phyloP scores from a whole-genome alignment of 129 eudicot species.

The Logfia minima region DNA sequence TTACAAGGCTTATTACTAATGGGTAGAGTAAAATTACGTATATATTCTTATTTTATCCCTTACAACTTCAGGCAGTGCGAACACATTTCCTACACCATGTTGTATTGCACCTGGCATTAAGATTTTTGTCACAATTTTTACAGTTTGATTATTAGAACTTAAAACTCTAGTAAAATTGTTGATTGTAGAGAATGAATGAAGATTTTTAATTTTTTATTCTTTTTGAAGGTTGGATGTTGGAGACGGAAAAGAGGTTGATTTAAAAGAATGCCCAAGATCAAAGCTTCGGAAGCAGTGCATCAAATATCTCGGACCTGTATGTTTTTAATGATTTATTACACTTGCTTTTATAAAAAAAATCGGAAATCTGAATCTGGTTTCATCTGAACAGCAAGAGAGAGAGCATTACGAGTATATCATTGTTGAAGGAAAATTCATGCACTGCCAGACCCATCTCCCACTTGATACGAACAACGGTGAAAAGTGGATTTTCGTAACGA shows the following conservation, averaged over 20 bases:
- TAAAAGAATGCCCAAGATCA: slow-evolving; percentile 78
- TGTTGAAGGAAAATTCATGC: slow-evolving; percentile 63
- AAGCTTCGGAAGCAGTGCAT: slow-evolving; percentile 83
- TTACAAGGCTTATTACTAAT: slow-evolving; percentile 6
- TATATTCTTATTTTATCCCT: neutral
- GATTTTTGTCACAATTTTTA: neutral
- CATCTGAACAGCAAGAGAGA: slow-evolving; percentile 73
- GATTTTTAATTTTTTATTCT: neutral
- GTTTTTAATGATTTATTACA: slow-evolving; percentile 21
- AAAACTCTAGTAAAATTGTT: neutral
- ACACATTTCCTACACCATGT: neutral
- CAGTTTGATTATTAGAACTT: neutral
- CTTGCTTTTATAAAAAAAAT: neutral
- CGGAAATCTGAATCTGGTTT: neutral
- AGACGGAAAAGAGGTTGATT: slow-evolving; percentile 87
- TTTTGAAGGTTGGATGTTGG: slow-evolving; percentile 88
- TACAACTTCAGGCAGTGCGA: neutral
- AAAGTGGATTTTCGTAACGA: slow-evolving; percentile 91
- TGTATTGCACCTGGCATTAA: neutral
- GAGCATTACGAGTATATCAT: slow-evolving; percentile 69
- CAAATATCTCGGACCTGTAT: slow-evolving; percentile 96
- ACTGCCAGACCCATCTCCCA: slow-evolving; percentile 44
- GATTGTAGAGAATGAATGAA: neutral
- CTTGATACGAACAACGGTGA: slow-evolving; percentile 62
- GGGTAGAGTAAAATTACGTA: neutral